A percentile compares a stretch with the other conserved stretches of the same genome.
These are phyloP conservation scores for Daldinia sp. DNA, from an alignment of 2,329 filamentous ascomycete species.

Conservation along the genomic window DNA sequence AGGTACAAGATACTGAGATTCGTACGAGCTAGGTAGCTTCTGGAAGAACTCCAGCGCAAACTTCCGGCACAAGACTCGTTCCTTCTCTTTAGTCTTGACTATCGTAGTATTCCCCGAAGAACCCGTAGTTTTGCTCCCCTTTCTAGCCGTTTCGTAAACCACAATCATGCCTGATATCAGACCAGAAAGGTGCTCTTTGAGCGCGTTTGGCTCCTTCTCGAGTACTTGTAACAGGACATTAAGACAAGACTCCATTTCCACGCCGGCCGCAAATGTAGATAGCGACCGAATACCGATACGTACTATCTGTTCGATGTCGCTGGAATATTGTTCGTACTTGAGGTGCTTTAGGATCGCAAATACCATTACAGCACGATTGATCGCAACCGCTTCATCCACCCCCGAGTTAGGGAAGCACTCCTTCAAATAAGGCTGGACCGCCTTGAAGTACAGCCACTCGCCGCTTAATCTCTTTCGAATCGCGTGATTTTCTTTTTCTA, in stretches of 20 bases:
- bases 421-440: constrained; percentile 49
- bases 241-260: constrained; percentile 59
- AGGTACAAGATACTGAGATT: constrained; percentile 56
- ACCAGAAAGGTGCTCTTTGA: constrained; percentile 58
- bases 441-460: constrained; percentile 43
- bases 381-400: constrained; percentile 42
- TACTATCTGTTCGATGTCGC: constrained; percentile 57
- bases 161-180: constrained; percentile 56
- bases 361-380: constrained; percentile 57
- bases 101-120: neutral
- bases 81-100: constrained; percentile 24
- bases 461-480: constrained; percentile 39
- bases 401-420: constrained; percentile 50
- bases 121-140: constrained; percentile 29
- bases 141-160: constrained; percentile 48
- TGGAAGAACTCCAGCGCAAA: constrained; percentile 58
- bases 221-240: constrained; percentile 59
- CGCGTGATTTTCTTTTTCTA: constrained; percentile 42
- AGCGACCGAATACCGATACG: constrained; percentile 59
- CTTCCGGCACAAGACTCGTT: constrained; percentile 53
- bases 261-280: constrained; percentile 51
- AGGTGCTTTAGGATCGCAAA: constrained; percentile 61
- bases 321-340: constrained; percentile 59
- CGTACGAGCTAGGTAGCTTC: constrained; percentile 58
- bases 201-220: constrained; percentile 53